Evolutionary conservation across 352 stramenopile species (phyloP).

Genomic region (Thraustotheca clavata): DNA sequence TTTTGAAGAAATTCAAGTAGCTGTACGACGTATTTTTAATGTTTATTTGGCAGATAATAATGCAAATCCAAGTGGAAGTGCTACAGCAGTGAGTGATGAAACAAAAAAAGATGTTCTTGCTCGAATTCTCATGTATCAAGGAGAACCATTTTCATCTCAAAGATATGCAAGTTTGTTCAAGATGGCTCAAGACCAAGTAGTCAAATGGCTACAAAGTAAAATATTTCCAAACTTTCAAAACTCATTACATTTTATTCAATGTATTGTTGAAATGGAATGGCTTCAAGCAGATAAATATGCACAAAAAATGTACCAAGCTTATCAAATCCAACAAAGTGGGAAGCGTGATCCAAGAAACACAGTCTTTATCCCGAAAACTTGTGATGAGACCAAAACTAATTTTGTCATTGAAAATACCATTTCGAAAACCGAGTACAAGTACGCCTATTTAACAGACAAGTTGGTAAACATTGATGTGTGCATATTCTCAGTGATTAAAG

Average conservation of each 20-base stretch:
- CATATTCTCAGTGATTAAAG: background rate
- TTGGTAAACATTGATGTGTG: background rate
- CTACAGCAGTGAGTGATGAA: slow-evolving; percentile 36
- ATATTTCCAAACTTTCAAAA: slow-evolving; percentile 52
- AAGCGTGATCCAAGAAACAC: background rate
- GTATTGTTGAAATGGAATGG: slow-evolving; percentile 63
- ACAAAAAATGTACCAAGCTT: slow-evolving; percentile 12
- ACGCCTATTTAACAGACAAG: background rate
- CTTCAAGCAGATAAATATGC: slow-evolving; percentile 37
- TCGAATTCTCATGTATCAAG: slow-evolving; percentile 58
- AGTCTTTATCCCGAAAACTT: background rate
- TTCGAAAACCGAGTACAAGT: background rate
- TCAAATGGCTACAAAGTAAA: slow-evolving; percentile 52
- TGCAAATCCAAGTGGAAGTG: slow-evolving; percentile 11
- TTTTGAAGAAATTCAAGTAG: slow-evolving; percentile 61
- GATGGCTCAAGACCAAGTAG: slow-evolving; percentile 59
- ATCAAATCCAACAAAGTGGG: slow-evolving; percentile 25
- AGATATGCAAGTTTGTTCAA: slow-evolving; percentile 62
- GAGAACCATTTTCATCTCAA: slow-evolving; percentile 61
- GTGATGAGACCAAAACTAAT: background rate
- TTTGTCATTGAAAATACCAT: background rate
- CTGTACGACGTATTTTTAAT: slow-evolving; percentile 59
- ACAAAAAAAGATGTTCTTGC: slow-evolving; percentile 53
- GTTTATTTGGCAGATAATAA: slow-evolving; percentile 41
- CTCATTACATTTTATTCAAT: slow-evolving; percentile 55